Evolutionary conservation across 2,329 filamentous ascomycete genomes (phyloP).

Genomic region (Byssothecium circinans): DNA sequence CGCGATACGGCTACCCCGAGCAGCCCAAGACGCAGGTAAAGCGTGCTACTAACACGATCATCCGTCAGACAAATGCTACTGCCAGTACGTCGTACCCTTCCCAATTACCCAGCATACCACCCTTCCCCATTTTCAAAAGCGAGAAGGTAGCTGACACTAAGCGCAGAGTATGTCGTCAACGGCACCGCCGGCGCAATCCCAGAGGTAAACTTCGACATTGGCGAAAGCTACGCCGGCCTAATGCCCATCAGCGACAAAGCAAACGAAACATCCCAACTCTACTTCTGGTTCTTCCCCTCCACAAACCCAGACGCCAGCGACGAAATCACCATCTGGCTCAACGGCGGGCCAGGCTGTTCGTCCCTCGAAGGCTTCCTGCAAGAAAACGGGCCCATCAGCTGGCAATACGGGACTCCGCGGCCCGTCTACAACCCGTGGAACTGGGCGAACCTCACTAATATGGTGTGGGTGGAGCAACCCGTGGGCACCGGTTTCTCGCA

Average conservation of each 20-base stretch:
- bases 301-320: slow-evolving; percentile 51
- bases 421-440: slow-evolving; percentile 49
- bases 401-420: slow-evolving; percentile 47
- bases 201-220: slow-evolving; percentile 50
- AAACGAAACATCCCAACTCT: slow-evolving; percentile 52
- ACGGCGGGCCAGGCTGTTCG: slow-evolving; percentile 50
- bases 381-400: slow-evolving; percentile 52
- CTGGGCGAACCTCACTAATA: slow-evolving; percentile 68
- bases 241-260: slow-evolving; percentile 56
- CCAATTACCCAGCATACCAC: no score
- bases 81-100: slow-evolving; percentile 26
- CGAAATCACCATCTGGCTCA: slow-evolving; percentile 56
- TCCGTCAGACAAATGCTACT: slow-evolving; percentile 48
- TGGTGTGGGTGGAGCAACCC: slow-evolving; percentile 75
- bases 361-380: slow-evolving; percentile 53
- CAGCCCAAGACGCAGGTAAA: slow-evolving; percentile 21
- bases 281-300: slow-evolving; percentile 60
- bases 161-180: slow-evolving; percentile 40
- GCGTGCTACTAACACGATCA: slow-evolving; percentile 31
- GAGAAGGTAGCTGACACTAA: not conserved
- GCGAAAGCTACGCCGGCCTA: slow-evolving; percentile 50
- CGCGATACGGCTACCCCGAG: slow-evolving; percentile 24
- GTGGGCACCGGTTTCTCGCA: slow-evolving; percentile 69
- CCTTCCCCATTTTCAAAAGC: no score
- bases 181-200: slow-evolving; percentile 49